These are phyloP conservation scores for Neofusicoccum sp. DNA, from an alignment of 2,329 filamentous ascomycete species.

Conservation along the genomic window DNA sequence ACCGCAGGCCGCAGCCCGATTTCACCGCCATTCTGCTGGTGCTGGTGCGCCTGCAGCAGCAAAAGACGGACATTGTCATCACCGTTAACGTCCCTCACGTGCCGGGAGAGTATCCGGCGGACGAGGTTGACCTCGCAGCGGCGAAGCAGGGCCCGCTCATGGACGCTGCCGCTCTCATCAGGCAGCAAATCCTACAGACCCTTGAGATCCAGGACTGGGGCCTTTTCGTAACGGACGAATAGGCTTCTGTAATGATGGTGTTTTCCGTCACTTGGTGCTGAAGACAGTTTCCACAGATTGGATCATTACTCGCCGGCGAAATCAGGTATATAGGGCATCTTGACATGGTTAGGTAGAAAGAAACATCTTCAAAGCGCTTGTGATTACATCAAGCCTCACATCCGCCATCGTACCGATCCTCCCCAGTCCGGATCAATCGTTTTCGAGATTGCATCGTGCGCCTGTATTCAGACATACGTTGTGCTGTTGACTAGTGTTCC, in stretches of 20 bases:
- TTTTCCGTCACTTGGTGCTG: too few species aligned
- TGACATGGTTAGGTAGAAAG: too few species aligned
- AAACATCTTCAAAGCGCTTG: too few species aligned
- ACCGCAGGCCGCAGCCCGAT: conserved; percentile 35
- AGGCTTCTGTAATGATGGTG: neutral
- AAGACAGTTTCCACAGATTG: too few species aligned
- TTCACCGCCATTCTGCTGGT: conserved; percentile 76
- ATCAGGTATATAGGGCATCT: too few species aligned
- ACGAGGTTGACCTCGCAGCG: conserved; percentile 66
- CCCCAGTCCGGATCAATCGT: too few species aligned
- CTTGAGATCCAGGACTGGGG: conserved; percentile 80
- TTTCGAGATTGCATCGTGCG: too few species aligned
- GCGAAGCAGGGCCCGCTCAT: conserved; percentile 67
- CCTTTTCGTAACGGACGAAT: conserved; percentile 57
- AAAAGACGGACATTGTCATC: conserved; percentile 78
- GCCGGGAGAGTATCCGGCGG: conserved; percentile 68
- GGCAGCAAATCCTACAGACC: conserved; percentile 68
- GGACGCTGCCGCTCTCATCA: conserved; percentile 59
- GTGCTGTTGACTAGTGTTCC: too few species aligned
- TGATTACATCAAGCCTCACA: too few species aligned
- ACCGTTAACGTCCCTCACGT: conserved; percentile 87
- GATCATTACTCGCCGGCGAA: too few species aligned
- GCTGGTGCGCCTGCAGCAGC: conserved; percentile 67
- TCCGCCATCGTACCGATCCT: too few species aligned
- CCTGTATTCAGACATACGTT: too few species aligned